Conservation (phyloP, 202 grass and related monocot genomes). For the Cymbopogon flexuosus region DNA sequence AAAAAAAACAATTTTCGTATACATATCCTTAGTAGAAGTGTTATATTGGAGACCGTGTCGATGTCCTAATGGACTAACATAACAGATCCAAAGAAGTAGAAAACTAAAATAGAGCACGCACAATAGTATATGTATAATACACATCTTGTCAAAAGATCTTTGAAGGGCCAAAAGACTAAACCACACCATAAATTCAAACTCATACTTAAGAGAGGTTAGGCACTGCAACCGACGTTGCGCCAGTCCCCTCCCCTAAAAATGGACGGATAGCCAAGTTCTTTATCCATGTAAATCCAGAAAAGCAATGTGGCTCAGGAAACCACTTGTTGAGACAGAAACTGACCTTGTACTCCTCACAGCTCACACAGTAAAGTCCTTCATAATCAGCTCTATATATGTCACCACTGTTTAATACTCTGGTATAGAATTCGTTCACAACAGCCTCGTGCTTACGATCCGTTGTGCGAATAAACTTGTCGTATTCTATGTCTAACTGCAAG, state of each 20-base stretch:
- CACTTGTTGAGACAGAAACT: conserved; percentile 18
- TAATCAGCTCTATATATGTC: conserved; percentile 91
- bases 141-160: too few relatives aligned
- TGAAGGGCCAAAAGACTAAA: not conserved
- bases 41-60: not conserved
- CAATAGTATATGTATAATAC: too few relatives aligned
- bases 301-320: not conserved
- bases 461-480: conserved; percentile 88
- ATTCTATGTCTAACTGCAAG: conserved; percentile 73
- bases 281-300: conserved; percentile 4
- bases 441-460: conserved; percentile 74
- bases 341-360: conserved; percentile 97
- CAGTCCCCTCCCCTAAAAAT: not conserved
- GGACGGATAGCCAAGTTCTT: not conserved
- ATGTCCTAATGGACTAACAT: not conserved
- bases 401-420: conserved; percentile 74
- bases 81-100: too few relatives aligned
- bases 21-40: not conserved
- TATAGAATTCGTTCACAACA: conserved; percentile 88
- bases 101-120: too few relatives aligned
- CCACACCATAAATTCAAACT: not conserved
- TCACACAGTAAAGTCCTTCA: conserved; percentile 85
- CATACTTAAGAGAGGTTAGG: not conserved
- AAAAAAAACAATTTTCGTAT: not conserved
- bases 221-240: not conserved